A percentile compares a stretch with the other conserved stretches of the same genome.
These are phyloP conservation scores for Candida sanyiensis DNA, from an alignment of 805 yeast species.

Conservation along the genomic window DNA sequence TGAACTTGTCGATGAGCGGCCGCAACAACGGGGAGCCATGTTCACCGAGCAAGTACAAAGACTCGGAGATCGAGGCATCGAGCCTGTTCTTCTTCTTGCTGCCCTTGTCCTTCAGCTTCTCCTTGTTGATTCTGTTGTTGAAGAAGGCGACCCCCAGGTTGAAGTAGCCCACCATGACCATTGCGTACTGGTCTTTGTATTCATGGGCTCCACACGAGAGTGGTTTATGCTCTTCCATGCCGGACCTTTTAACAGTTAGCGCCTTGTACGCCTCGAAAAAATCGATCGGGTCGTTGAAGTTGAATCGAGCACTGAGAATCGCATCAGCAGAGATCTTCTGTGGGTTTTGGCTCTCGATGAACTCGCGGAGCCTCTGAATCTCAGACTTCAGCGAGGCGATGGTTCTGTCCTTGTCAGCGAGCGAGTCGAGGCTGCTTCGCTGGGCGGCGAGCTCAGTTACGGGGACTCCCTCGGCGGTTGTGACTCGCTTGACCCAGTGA, in stretches of 20 bases:
- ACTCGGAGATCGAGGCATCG: slow-evolving; percentile 21
- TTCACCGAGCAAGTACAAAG: slow-evolving; percentile 20
- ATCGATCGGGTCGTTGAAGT: slow-evolving; percentile 15
- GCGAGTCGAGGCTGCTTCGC: background rate
- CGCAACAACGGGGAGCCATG: slow-evolving; percentile 18
- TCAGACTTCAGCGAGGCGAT: slow-evolving; percentile 6
- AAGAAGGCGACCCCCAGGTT: slow-evolving; percentile 17
- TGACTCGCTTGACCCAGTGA: slow-evolving; percentile 23
- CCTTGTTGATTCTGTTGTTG: slow-evolving; percentile 11
- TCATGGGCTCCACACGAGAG: slow-evolving; percentile 16
- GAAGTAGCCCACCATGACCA: slow-evolving; percentile 21
- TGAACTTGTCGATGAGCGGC: slow-evolving; percentile 16
- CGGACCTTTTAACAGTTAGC: slow-evolving; percentile 22
- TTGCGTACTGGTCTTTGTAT: slow-evolving; percentile 20
- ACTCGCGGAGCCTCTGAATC: background rate
- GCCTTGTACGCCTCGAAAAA: slow-evolving; percentile 19
- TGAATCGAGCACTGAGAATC: background rate
- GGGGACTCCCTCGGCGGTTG: slow-evolving; percentile 12
- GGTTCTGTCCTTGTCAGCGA: background rate
- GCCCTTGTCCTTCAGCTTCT: slow-evolving; percentile 7
- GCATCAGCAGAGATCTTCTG: too few relatives aligned
- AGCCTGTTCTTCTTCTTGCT: slow-evolving; percentile 17
- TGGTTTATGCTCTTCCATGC: slow-evolving; percentile 26
- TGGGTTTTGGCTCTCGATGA: slow-evolving; percentile 1
- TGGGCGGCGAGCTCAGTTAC: slow-evolving; percentile 4